Base-by-base conservation (phyloP, 768 basidiomycete genomes). In the Lanmaoa rubissima region DNA sequence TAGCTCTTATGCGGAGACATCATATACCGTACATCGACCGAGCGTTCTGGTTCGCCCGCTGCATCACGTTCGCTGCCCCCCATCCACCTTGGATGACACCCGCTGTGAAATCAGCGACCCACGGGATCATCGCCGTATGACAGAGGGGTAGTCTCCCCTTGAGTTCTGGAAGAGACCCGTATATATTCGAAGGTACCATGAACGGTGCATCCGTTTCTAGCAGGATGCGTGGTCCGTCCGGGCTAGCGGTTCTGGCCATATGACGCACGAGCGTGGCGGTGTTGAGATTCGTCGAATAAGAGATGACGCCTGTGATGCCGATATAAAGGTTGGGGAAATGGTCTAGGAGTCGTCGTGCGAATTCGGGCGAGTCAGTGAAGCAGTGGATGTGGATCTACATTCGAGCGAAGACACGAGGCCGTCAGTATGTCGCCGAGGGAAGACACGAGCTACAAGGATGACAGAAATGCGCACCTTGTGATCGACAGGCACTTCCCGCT, bases 141-240 rank as follows among this genome's bases (percentile, higher is more conserved):
- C 80, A 89, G 9, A 93, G 67, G 0, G 92, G 87, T 0, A 93
- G 69, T 60, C 79, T 81, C 3, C 85, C 84, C 61, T 83, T 84
- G 53, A 77, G 53, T 7, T 60, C 61, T 1, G 81, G 76, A 0
- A 90, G 70, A 0, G 84, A 75, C 3, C 72, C 67, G 64, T 90
- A 91, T 17, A 94, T 68, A 56, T 88, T 93, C 0, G 82, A 75
- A 0, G 92, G 92, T 0, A 88, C 79, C 92, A 94, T 94, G 74
- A 81, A 94, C 0, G 92, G 92, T 4, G 90, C 91, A 61, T 94
- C 92, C 0, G 92, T 92, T 71, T 94, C 92, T 3, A 94, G 78
- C 1, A 93, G 69, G 46, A 87, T 82, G 40, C 82, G 78, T 2
- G 79, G 69, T 4, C 70, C 69, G 12, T 63, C 58, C 4, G 62